A percentile compares a stretch with the other conserved stretches of the same genome.
Conservation (phyloP, 1,284 basidiomycete genomes). For the Sporisorium reilianum region DNA sequence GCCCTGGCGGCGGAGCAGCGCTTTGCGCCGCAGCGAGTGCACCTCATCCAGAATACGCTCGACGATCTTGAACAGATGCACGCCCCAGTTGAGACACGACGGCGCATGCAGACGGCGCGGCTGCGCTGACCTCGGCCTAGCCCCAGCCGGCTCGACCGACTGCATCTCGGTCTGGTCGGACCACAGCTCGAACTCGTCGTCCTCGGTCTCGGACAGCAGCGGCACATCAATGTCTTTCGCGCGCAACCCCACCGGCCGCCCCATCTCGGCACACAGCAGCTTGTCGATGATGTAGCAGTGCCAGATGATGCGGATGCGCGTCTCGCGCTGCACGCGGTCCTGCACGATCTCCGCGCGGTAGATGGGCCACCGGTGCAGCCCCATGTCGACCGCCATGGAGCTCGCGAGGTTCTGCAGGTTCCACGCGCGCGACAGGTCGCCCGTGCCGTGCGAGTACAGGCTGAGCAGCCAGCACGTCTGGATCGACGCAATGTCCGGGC, state of each 20-base stretch:
- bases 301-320: constrained; percentile 70
- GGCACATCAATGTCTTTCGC: constrained; percentile 70
- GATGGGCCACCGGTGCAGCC: constrained; percentile 68
- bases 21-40: constrained; percentile 61
- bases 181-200: constrained; percentile 71
- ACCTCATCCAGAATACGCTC: constrained; percentile 59
- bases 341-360: constrained; percentile 55
- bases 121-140: background rate
- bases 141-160: background rate
- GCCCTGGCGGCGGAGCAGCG: constrained; percentile 53
- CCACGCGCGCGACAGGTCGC: constrained; percentile 70
- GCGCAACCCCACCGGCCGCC: constrained; percentile 69
- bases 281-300: constrained; percentile 71
- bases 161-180: constrained; percentile 61
- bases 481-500: constrained; percentile 56
- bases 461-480: constrained; percentile 70
- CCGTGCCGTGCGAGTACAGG: constrained; percentile 71
- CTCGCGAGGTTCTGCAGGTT: constrained; percentile 70
- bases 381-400: constrained; percentile 71
- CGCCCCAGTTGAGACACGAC: constrained; percentile 57
- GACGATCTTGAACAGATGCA: constrained; percentile 60
- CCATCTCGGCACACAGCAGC: constrained; percentile 70
- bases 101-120: constrained; percentile 50
- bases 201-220: constrained; percentile 69
- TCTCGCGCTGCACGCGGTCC: constrained; percentile 63